These are phyloP conservation scores for Sisymbrium irio DNA, from an alignment of 345 rosid genomes.

Conservation along the genomic window DNA sequence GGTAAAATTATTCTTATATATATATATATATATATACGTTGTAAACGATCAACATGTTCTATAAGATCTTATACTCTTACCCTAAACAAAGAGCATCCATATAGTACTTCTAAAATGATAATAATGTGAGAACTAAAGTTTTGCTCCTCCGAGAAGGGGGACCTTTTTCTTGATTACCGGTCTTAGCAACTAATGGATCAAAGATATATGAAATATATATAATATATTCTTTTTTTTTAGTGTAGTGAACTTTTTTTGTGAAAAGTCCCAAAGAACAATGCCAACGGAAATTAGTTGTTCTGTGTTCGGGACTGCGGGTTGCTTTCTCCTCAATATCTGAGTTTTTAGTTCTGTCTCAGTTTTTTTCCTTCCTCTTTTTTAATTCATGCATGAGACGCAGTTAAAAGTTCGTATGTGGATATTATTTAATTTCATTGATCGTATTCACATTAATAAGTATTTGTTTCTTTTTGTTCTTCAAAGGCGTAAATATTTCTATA, in stretches of 20 bases:
- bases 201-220: neutral
- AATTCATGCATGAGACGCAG: constrained; percentile 29
- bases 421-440: neutral
- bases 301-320: neutral
- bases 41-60: no score
- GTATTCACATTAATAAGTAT: neutral
- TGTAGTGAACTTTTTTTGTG: neutral
- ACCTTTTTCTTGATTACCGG: constrained; percentile 31
- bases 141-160: constrained; percentile 21
- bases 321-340: constrained; percentile 20
- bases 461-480: neutral
- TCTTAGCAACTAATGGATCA: constrained; percentile 17
- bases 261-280: neutral
- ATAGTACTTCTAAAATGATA: neutral
- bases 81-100: neutral
- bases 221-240: no score
- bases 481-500: neutral
- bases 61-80: no score
- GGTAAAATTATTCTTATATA: no score
- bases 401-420: constrained; percentile 10
- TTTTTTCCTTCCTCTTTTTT: neutral
- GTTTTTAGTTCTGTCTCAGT: neutral
- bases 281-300: constrained; percentile 9
- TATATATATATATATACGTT: no score
- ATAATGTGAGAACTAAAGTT: constrained; percentile 11